Conservation (phyloP, 2,329 filamentous ascomycete species). For the Talaromyces rugulosus region DNA sequence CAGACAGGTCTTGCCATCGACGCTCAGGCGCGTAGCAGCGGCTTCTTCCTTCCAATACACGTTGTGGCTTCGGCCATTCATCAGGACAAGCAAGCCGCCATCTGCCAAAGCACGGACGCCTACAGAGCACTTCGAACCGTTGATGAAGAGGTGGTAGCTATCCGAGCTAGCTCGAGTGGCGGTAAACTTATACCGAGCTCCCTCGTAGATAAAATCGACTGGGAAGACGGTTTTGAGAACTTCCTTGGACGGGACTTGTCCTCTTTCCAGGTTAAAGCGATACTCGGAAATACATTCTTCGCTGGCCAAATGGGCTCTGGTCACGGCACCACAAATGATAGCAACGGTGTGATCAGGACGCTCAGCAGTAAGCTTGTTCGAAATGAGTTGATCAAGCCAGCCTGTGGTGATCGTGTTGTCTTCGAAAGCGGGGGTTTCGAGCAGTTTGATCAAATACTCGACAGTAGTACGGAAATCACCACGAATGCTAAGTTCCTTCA, state of each 20-base stretch:
- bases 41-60: slow-evolving; percentile 99
- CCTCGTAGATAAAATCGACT: slow-evolving; percentile 98
- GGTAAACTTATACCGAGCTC: slow-evolving; percentile 94
- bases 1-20: slow-evolving; percentile 96
- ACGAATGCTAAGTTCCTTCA: slow-evolving; percentile 98
- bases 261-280: slow-evolving; percentile 84
- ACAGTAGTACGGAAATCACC: slow-evolving; percentile 98
- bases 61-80: slow-evolving; percentile 92
- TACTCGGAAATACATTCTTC: slow-evolving; percentile 86
- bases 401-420: slow-evolving; percentile 99
- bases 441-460: slow-evolving; percentile 96
- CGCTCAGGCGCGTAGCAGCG: slow-evolving; percentile 87
- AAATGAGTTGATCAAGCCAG: slow-evolving; percentile 98
- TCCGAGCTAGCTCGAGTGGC: slow-evolving; percentile 87
- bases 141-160: slow-evolving; percentile 98
- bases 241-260: slow-evolving; percentile 94
- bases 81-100: slow-evolving; percentile 84
- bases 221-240: slow-evolving; percentile 96
- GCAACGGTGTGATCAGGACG: slow-evolving; percentile 89
- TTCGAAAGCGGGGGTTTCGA: slow-evolving; percentile 97
- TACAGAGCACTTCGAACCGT: slow-evolving; percentile 92
- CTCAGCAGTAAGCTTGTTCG: slow-evolving; percentile 94
- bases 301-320: slow-evolving; percentile 91
- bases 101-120: slow-evolving; percentile 90
- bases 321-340: slow-evolving; percentile 91